Evolutionary conservation across 805 yeast genomes (phyloP).

Genomic region (Starmera dryadoides): DNA sequence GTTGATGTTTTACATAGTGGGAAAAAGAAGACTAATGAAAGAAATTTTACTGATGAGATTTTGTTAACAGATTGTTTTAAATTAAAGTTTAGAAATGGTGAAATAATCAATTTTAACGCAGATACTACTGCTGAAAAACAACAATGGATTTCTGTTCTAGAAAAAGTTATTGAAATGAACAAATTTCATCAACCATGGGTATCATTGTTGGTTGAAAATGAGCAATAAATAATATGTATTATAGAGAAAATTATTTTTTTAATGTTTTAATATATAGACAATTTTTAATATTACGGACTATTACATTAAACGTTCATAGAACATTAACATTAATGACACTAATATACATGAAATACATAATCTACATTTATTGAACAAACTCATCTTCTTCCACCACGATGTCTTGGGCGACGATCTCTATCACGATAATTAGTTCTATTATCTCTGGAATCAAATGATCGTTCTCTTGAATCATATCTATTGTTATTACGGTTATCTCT

Average conservation of each 20-base stretch:
- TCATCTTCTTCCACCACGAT: slow-evolving; percentile 7
- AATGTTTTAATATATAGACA: too few species aligned
- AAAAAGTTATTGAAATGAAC: slow-evolving; percentile 47
- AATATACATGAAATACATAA: too few species aligned
- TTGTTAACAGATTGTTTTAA: slow-evolving; percentile 69
- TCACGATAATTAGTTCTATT: slow-evolving; percentile 12
- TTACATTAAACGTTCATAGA: too few species aligned
- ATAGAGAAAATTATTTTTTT: too few species aligned
- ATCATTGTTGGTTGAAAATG: slow-evolving; percentile 26
- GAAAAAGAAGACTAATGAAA: slow-evolving; percentile 24
- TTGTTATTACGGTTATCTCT: slow-evolving; percentile 14
- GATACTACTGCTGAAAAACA: slow-evolving; percentile 54
- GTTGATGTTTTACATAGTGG: slow-evolving; percentile 29
- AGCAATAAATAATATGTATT: not conserved
- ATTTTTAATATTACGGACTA: too few species aligned
- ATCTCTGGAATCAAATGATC: too few species aligned
- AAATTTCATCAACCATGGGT: slow-evolving; percentile 60
- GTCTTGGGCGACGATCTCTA: slow-evolving; percentile 16
- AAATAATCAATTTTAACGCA: slow-evolving; percentile 79
- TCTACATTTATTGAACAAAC: too few species aligned
- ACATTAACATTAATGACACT: too few species aligned
- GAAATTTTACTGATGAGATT: slow-evolving; percentile 69
- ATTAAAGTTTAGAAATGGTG: slow-evolving; percentile 70
- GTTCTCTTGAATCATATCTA: not conserved
- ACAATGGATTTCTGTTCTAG: slow-evolving; percentile 59